phyloP scores from a whole-genome alignment of 2,329 filamentous ascomycete species.

The Xylariaceae sp. region DNA sequence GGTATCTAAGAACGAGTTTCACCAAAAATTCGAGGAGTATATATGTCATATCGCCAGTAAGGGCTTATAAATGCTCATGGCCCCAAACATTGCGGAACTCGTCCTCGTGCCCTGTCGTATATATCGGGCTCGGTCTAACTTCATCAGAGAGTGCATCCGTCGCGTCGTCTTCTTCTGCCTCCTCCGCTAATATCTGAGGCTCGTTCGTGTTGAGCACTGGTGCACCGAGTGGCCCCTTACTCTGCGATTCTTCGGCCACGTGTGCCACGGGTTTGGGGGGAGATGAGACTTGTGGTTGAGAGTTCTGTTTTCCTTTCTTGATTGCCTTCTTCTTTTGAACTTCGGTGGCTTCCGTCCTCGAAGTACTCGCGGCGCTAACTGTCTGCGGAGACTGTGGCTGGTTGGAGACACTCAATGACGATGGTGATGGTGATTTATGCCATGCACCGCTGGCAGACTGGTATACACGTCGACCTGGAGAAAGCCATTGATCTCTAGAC shows the following conservation, averaged over 20 bases:
- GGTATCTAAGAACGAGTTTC: slow-evolving; percentile 24
- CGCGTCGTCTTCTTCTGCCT: slow-evolving; percentile 32
- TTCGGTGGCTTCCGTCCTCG: slow-evolving; percentile 23
- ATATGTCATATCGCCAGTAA: neutral
- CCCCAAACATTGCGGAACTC: slow-evolving; percentile 31
- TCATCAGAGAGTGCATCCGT: slow-evolving; percentile 21
- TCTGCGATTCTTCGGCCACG: slow-evolving; percentile 29
- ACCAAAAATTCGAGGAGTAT: slow-evolving; percentile 16
- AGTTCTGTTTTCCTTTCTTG: slow-evolving; percentile 32
- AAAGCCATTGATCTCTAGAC: slow-evolving; percentile 59
- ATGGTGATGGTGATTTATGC: slow-evolving; percentile 27
- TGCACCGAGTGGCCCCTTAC: slow-evolving; percentile 31
- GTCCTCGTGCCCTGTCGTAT: slow-evolving; percentile 25
- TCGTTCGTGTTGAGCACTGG: slow-evolving; percentile 31
- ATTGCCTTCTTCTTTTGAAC: slow-evolving; percentile 29
- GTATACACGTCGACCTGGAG: slow-evolving; percentile 33
- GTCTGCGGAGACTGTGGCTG: slow-evolving; percentile 18
- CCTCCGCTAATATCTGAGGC: slow-evolving; percentile 32
- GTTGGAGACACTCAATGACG: slow-evolving; percentile 30
- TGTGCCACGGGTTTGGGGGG: slow-evolving; percentile 24
- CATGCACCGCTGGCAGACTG: slow-evolving; percentile 33
- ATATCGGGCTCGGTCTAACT: slow-evolving; percentile 22
- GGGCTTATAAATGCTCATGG: slow-evolving; percentile 23
- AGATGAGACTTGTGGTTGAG: slow-evolving; percentile 9
- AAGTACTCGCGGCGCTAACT: slow-evolving; percentile 14